Evolutionary conservation across 495 filamentous ascomycete genomes (phyloP), one percentile per base, ranked within the genome.

Genomic region (Talaromyces stipitatus): DNA sequence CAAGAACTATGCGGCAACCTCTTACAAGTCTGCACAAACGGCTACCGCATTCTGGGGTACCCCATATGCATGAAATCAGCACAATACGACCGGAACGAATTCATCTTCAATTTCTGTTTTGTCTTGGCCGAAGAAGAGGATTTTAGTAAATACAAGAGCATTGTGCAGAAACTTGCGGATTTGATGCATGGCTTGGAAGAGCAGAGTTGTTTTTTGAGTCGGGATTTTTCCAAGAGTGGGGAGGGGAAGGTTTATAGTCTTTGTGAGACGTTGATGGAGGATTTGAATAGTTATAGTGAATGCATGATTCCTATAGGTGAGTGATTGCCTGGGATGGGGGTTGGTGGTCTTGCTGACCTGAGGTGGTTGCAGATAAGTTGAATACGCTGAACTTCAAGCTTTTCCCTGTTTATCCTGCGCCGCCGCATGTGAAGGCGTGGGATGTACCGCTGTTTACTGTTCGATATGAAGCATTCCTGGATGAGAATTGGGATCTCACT

Each of bases 361-460:
- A 5, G 20, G 20, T n/a, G 22, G 20, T 26, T n/a, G 45, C 6
- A 48, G 91, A 96, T 69, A 90, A 95, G 59, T 84, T 89, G 58
- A 96, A 96, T 72, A 96, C 90, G 10, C 82, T 98, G 66, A 96
- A 96, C 70, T 88, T 98, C 78, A 96, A 96, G 68, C 82, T 96
- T 50, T 96, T 96, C 71, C 90, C 90, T 0, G 82, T 86, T 50
- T 91, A 91, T 63, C 79, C 85, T 2, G 81, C 83, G 6, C 91
- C 92, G 0, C 84, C 91, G 0, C 78, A 82, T 6, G 84, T 97
- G 56, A 84, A 85, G 61, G 78, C 89, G 7, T 95, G 86, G 84
- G 89, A 96, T 64, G 95, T 98, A 9, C 94, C 94, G 11, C 80
- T 97, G 14, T 85, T 89, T 60, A 95, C 90, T 60, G 87, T 95